These are phyloP conservation scores for Calonectria montana DNA, from an alignment of 2,329 filamentous ascomycete genomes.

Conservation along the genomic window DNA sequence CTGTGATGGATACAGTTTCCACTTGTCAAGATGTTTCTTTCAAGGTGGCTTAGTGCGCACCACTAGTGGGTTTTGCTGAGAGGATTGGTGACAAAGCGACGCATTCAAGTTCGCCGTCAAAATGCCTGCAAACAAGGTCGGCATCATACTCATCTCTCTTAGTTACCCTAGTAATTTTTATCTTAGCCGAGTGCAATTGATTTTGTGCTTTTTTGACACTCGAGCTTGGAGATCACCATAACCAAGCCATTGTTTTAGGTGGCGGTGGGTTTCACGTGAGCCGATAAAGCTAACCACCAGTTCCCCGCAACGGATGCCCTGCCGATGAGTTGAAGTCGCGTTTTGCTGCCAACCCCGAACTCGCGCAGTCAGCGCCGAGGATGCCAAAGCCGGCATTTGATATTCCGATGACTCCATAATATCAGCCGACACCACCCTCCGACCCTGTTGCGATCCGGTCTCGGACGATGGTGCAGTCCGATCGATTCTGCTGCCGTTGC, in stretches of 20 bases:
- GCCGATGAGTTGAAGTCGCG: neutral
- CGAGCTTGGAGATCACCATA: no score
- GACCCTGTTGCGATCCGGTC: neutral
- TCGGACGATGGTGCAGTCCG: neutral
- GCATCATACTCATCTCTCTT: no score
- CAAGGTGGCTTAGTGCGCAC: no score
- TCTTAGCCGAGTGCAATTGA: no score
- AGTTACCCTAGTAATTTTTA: no score
- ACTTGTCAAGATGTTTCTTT: no score
- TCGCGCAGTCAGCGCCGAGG: neutral
- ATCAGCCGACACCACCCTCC: neutral
- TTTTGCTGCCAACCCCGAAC: neutral
- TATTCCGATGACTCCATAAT: neutral
- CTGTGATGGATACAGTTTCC: no score
- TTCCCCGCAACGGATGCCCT: neutral
- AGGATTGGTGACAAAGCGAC: no score
- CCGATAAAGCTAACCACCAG: neutral
- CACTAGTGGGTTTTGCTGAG: no score
- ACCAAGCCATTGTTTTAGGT: neutral
- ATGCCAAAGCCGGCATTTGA: neutral
- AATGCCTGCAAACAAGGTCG: no score
- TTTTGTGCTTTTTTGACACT: no score
- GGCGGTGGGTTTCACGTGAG: neutral
- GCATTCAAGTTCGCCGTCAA: no score
- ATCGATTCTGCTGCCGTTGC: neutral